Evolutionary conservation across 139 green algal genomes (phyloP).

Genomic region (Chlamydomonas incerta): DNA sequence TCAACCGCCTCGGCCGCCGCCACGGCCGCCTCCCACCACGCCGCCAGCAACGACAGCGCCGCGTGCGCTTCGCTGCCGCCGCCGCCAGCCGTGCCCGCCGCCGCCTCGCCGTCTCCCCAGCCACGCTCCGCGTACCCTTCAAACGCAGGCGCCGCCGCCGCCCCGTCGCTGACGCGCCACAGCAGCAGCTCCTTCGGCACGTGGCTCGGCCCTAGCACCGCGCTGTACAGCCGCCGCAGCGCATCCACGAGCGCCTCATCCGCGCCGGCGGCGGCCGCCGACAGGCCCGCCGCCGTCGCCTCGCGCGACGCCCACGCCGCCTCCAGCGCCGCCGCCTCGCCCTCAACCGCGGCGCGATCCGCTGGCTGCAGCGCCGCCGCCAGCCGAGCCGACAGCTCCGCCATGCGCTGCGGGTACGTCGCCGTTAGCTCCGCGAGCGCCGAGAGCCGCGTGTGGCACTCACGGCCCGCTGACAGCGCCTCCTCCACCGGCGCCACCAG

Average conservation of each 20-base stretch:
- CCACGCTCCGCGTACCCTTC: no score
- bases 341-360: neutral
- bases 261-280: neutral
- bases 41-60: neutral
- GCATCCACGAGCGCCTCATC: neutral
- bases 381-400: neutral
- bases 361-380: neutral
- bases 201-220: neutral
- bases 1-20: neutral
- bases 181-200: neutral
- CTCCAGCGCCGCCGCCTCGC: conserved; percentile 2
- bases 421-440: conserved; percentile 21
- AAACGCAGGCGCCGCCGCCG: no score
- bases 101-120: neutral
- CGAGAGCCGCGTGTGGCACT: neutral
- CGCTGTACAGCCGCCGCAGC: conserved; percentile 2
- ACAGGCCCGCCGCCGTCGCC: neutral
- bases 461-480: neutral
- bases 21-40: conserved; percentile 15
- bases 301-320: conserved; percentile 26
- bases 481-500: conserved; percentile 8
- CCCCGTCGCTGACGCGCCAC: neutral
- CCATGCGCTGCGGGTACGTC: conserved; percentile 13
- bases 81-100: neutral
- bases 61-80: conserved; percentile 2